Base-by-base conservation (phyloP, 345 rosid species). In the Bretschneidera sinensis region DNA sequence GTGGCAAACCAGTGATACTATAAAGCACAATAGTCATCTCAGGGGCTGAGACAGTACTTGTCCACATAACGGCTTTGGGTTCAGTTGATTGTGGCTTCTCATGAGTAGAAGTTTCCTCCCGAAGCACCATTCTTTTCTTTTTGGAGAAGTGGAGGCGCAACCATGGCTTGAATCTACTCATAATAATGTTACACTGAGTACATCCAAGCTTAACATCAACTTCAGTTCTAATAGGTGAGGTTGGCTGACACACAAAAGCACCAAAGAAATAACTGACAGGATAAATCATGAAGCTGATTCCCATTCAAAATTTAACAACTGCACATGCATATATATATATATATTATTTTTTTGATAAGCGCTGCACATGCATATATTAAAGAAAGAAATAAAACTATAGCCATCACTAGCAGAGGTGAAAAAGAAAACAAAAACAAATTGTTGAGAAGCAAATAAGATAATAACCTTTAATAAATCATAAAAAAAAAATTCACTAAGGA, bases 191-290 rank as follows among this genome's bases (percentile, higher is more conserved):
- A 81, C 88, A 90, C 53, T 74, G 84, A 17, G 92, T 86, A 63
- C 99, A 97, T 68, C 96, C 99, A 24, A 94, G 82, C 82, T 85
- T 94, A 74, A 94, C 78, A 79, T 94, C 99, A 74, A 91, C 76
- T 74, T 90, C 99, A 78, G 92, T 96, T 79, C 97, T 83, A 60
- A 94, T 39, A 43, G 95, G 91, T 43, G 80, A 73, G 53, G 67
- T 63, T 16, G 89, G 87, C 99, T 94, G 88, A 73, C 81, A 74
- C 71, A 24, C 50, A 63, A 62, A 62, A 62, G 28, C 67, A 63
- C 34, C 48, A 51, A 57, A 6, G 33, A 59, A 60, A 54, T 43
- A 55, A 55, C 43, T 34, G 58, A 23, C 59, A 68, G 17, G 17
- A 63, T 11, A 66, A 53, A 33, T 57, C 39, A 60, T 17, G 25